Base-by-base conservation (phyloP, 2,329 filamentous ascomycete species). In the Diaporthe eres region DNA sequence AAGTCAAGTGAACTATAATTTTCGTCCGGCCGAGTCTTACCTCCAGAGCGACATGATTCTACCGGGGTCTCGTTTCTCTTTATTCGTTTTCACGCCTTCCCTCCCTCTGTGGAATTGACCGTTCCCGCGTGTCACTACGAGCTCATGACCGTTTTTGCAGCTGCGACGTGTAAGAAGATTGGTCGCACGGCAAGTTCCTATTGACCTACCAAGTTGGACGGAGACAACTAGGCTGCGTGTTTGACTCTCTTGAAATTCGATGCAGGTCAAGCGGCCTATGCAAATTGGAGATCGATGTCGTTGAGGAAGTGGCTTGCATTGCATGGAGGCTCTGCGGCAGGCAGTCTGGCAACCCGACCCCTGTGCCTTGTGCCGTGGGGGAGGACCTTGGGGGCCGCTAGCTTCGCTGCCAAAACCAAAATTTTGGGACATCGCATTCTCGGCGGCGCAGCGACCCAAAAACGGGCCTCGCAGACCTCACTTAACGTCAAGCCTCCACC, bases 21-120 rank as follows among this genome's bases (percentile, higher is more conserved):
- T 34, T 5, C 22, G 19, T 9, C 15, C 9, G 39, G 9, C 49
- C 2, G 17, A 65, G 4, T 39, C 74, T 42, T 49, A 77, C 76
- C 71, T 74, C 65, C 60, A 74, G 10, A 77, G 67, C 17, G 76
- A 77, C 76, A 77, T 77, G 65, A 17, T 42, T 12, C 22, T 31
- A 53, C 7, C n/a, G 15, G 12, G 19, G 4, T 53, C 44, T 65
- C 47, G 10, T 31, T 37, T 72, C 17, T 37, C 22, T 42, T 34
- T 2, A 39, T 13, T 39, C 37, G 37, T 4, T 6, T 8, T 47
- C n/a, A 7, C 8, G 6, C 15, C 25, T 34, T 28, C 10, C 13
- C 25, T 22, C n/a, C 8, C 37, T 42, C 34, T 31, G 12, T 17
- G 28, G 22, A 37, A 42, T 42, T 55, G 58, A 4, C 44, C 49